Evolutionary conservation across 2,329 filamentous ascomycete species (phyloP).

Genomic region (Beauveria scarabaeidicola): DNA sequence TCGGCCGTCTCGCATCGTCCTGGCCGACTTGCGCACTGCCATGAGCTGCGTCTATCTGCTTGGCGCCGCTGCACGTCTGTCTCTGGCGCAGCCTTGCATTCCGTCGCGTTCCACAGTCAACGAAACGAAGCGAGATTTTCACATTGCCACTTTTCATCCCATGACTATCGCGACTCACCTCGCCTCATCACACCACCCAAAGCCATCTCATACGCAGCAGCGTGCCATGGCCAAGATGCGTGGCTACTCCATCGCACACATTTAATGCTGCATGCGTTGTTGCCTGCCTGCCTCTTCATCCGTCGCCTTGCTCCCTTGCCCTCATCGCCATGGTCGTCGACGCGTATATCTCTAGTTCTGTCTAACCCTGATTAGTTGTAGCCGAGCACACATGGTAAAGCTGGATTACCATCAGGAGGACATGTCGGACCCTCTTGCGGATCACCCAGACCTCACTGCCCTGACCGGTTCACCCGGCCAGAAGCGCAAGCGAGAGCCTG

Average conservation of each 20-base stretch:
- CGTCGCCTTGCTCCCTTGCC: background rate
- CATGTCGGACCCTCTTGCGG: conserved; percentile 16
- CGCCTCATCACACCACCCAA: conserved; percentile 4
- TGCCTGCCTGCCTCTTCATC: background rate
- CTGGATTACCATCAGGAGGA: conserved; percentile 1
- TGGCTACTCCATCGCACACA: background rate
- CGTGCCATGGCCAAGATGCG: background rate
- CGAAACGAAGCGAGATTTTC: background rate
- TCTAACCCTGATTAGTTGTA: conserved; percentile 5
- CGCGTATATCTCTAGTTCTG: background rate
- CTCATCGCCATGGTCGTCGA: background rate
- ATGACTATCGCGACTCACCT: background rate
- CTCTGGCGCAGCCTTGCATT: background rate
- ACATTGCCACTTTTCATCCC: background rate
- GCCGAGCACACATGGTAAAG: conserved; percentile 3
- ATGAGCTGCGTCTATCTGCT: background rate
- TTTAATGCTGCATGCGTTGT: background rate
- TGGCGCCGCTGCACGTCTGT: background rate
- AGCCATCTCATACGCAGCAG: background rate
- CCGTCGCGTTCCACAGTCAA: background rate
- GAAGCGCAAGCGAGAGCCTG: conserved; percentile 48
- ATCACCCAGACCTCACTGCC: conserved; percentile 40
- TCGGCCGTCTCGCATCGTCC: background rate
- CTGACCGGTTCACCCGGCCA: conserved; percentile 35
- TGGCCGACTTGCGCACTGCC: background rate